Conservation (phyloP, 306 rosid genomes). For the Vigna nakashimae region DNA sequence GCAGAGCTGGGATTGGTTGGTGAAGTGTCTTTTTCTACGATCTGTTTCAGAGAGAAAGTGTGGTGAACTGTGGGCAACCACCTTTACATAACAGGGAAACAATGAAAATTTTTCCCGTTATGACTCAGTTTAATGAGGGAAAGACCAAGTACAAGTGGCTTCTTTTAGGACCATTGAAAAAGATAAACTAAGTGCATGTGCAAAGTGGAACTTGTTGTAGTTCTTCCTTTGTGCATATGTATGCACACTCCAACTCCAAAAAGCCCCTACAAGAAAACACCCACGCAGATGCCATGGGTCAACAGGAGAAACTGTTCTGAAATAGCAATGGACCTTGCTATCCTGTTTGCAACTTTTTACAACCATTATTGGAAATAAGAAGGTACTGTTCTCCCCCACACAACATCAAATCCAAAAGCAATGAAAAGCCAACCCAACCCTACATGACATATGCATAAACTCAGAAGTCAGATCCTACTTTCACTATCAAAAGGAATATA, state of each 20-base stretch:
- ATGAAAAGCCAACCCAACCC: conserved; percentile 48
- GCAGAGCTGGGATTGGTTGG: conserved; percentile 45
- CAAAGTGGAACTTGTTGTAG: conserved; percentile 41
- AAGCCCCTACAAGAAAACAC: conserved; percentile 65
- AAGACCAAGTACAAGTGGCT: conserved; percentile 43
- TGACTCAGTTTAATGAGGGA: conserved; percentile 14
- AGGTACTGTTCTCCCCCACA: conserved; percentile 51
- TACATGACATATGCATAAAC: conserved; percentile 48
- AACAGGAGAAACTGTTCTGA: conserved; percentile 47
- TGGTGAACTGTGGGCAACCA: conserved; percentile 15
- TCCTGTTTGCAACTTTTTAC: conserved; percentile 45
- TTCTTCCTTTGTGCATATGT: neutral
- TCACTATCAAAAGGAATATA: conserved; percentile 48
- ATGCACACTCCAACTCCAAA: conserved; percentile 34
- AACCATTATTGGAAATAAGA: conserved; percentile 54
- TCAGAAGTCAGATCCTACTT: conserved; percentile 45
- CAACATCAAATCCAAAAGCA: conserved; percentile 55
- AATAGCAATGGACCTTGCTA: conserved; percentile 43
- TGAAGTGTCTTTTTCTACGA: conserved; percentile 33
- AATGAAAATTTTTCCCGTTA: conserved; percentile 37
- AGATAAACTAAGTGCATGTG: conserved; percentile 23
- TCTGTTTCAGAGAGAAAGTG: conserved; percentile 12
- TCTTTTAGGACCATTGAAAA: conserved; percentile 35
- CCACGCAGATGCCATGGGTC: conserved; percentile 44
- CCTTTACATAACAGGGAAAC: conserved; percentile 26